phyloP scores from a whole-genome alignment of 2,329 filamentous ascomycete species.

The Monilinia aucupariae region DNA sequence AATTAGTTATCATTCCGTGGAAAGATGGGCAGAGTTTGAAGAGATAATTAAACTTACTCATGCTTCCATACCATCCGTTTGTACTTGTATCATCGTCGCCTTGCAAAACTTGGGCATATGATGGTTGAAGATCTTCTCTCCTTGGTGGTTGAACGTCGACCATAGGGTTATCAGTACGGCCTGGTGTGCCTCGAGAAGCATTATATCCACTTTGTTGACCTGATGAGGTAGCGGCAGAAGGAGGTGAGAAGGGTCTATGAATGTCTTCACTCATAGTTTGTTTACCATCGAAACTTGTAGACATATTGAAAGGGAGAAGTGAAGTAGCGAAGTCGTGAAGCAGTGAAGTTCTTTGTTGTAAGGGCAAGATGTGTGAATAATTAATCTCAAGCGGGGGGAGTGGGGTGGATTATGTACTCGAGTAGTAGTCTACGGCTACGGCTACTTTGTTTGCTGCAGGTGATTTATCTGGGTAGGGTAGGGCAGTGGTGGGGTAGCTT shows the following conservation, averaged over 20 bases:
- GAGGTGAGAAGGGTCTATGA: background rate
- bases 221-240: background rate
- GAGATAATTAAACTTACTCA: constrained; percentile 55
- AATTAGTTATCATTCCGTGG: background rate
- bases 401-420: background rate
- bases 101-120: constrained; percentile 59
- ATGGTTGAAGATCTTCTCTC: constrained; percentile 73
- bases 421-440: no score
- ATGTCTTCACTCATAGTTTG: background rate
- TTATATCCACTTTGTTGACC: constrained; percentile 20
- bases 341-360: no score
- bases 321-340: background rate
- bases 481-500: background rate
- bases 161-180: constrained; percentile 38
- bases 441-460: background rate
- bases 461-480: no score
- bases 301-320: constrained; percentile 6
- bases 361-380: no score
- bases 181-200: constrained; percentile 20
- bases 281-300: constrained; percentile 7
- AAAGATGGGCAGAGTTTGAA: background rate
- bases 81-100: constrained; percentile 60
- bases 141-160: constrained; percentile 75
- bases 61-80: constrained; percentile 82
- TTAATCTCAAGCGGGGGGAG: background rate